These are phyloP conservation scores for Microdochium trichocladiopsis DNA, from an alignment of 2,329 filamentous ascomycete species.

Conservation along the genomic window DNA sequence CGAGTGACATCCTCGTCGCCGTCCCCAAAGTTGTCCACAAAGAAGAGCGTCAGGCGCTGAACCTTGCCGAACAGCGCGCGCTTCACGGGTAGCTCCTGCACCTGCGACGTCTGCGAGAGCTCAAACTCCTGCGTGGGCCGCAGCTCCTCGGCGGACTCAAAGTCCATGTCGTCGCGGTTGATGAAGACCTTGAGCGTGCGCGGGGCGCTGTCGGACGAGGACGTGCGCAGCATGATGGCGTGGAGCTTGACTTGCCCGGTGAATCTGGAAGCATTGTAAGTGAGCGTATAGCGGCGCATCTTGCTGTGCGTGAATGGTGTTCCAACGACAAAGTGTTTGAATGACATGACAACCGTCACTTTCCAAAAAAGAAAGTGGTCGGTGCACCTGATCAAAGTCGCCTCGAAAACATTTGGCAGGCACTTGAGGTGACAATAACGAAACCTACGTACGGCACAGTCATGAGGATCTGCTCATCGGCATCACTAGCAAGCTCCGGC, in stretches of 20 bases:
- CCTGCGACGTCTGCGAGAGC: constrained; percentile 68
- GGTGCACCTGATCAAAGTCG: too few species aligned
- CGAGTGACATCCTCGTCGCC: constrained; percentile 53
- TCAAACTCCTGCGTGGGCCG: constrained; percentile 68
- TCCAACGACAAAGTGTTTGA: neutral
- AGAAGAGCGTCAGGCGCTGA: constrained; percentile 77
- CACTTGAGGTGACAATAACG: constrained; percentile 1
- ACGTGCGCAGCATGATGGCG: constrained; percentile 78
- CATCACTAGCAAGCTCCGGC: constrained; percentile 77
- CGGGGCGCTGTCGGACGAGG: constrained; percentile 63
- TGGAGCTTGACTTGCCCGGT: constrained; percentile 91
- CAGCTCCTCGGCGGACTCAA: constrained; percentile 63
- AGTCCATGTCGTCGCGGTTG: constrained; percentile 86
- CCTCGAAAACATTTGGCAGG: too few species aligned
- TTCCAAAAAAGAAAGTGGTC: too few species aligned
- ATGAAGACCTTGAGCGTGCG: constrained; percentile 79
- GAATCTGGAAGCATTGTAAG: constrained; percentile 50
- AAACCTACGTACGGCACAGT: constrained; percentile 65
- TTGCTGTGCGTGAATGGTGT: neutral
- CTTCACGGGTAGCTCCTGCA: constrained; percentile 84
- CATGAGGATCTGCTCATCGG: constrained; percentile 91
- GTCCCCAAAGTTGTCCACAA: constrained; percentile 82
- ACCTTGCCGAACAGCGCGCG: constrained; percentile 84
- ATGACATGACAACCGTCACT: too few species aligned
- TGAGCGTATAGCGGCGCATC: neutral